Evolutionary conservation across 2,329 filamentous ascomycete genomes (phyloP).

Genomic region (Paraconiothyrium brasiliense): DNA sequence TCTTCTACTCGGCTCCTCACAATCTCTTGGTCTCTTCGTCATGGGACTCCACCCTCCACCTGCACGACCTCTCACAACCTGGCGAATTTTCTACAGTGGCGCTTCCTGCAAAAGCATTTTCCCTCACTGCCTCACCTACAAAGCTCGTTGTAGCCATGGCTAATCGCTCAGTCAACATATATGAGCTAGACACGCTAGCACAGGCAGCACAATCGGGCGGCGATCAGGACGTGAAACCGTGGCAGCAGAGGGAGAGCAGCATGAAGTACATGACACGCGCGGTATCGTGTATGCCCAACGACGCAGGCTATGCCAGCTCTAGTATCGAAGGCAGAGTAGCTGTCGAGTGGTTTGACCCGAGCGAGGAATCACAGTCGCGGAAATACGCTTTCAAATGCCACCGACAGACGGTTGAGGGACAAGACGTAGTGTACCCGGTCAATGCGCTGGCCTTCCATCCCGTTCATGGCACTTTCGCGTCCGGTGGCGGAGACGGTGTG

Average conservation of each 20-base stretch:
- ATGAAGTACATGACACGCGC: constrained; percentile 96
- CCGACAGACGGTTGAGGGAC: constrained; percentile 75
- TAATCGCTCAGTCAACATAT: constrained; percentile 90
- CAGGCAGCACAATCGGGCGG: constrained; percentile 38
- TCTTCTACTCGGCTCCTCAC: constrained; percentile 82
- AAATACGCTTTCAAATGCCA: constrained; percentile 99
- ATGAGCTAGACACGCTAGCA: constrained; percentile 78
- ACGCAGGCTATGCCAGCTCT: constrained; percentile 89
- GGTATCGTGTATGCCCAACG: constrained; percentile 95
- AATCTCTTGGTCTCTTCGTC: constrained; percentile 86
- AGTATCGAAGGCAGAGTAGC: constrained; percentile 96
- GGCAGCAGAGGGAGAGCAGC: constrained; percentile 92
- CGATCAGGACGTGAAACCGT: constrained; percentile 72
- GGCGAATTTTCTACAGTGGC: constrained; percentile 70
- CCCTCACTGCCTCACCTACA: constrained; percentile 77
- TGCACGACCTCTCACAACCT: constrained; percentile 72
- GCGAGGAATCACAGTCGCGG: constrained; percentile 82
- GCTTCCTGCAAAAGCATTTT: constrained; percentile 88
- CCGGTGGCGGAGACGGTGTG: constrained; percentile 87
- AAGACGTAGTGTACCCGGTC: constrained; percentile 89
- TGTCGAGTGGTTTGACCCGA: constrained; percentile 97
- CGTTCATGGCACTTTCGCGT: constrained; percentile 82
- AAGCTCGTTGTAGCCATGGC: constrained; percentile 97
- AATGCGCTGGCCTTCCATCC: constrained; percentile 92
- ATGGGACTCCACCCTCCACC: constrained; percentile 91